Evolutionary conservation across 148 eudicot species (phyloP), one percentile per base, ranked within the genome.

Genomic region (Silene uniflora): DNA sequence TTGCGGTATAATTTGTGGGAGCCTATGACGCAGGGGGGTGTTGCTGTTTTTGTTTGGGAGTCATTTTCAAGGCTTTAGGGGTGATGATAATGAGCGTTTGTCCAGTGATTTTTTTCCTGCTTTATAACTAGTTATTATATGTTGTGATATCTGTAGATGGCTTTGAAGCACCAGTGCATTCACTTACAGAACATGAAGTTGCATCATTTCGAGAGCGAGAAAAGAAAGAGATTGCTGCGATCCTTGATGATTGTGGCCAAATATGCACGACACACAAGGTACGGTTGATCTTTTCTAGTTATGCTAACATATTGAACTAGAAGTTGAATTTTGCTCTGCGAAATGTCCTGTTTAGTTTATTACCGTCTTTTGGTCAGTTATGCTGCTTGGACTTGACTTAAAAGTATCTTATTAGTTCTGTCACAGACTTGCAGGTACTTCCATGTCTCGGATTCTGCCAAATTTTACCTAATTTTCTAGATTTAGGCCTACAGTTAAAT

Each of bases 161-260:
- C 13, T 68, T 68, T 68, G 54, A 8, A 42, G 56, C 56, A 42
- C 72, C 72, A 44, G 55, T 12, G 17, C 72, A 44, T 68, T 44
- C 25, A 19, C 10, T 68, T 16, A 10, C 47, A 42, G 72, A 42
- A 46, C 11, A 44, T 19, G 27, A 68, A 44, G 56, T 68, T 72
- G 39, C 14, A 55, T 10, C 63, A n/a, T 72, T 17, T 54, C 63
- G 62, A 16, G 49, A 56, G n/a, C 6, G 44, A 9, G 75, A 56
- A 55, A 72, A 14, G 46, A 6, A 72, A 32, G 75, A 72, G 75
- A 46, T 13, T 7, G 46, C 7, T n/a, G 32, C 17, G 1, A 72
- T 72, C 44, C 75, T 72, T 54, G 13, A 72, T 27, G 75, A 55
- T 18, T 72, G 75, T 56, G 63, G 35, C 29, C 16, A 18, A 72